Evolutionary conservation across 2,329 filamentous ascomycete genomes (phyloP).

Genomic region (Tolypocladium guangdongense): DNA sequence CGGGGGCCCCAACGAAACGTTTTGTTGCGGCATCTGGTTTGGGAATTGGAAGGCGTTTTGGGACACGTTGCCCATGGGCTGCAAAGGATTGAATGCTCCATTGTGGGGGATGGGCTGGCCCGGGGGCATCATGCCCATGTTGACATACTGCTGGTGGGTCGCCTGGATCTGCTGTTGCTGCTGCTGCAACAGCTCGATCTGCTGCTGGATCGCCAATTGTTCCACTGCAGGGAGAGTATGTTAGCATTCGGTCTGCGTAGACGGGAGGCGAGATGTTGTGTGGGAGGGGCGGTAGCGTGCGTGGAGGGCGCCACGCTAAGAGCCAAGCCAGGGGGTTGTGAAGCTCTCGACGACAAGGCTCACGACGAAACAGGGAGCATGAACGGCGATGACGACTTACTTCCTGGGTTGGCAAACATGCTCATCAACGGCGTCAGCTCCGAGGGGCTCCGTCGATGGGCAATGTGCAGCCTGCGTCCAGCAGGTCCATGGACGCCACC

Average conservation of each 20-base stretch:
- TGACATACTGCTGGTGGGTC: conserved; percentile 94
- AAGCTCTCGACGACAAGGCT: not conserved
- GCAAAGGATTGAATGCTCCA: conserved; percentile 64
- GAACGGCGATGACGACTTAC: conserved; percentile 35
- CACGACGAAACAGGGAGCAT: conserved; percentile 1
- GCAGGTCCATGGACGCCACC: conserved; percentile 59
- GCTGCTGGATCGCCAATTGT: conserved; percentile 93
- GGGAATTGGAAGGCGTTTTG: conserved; percentile 87
- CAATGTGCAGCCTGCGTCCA: conserved; percentile 90
- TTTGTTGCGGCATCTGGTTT: conserved; percentile 62
- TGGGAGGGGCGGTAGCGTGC: not conserved
- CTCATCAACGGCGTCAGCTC: conserved; percentile 97
- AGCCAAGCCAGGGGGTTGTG: not conserved
- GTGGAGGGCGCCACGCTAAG: not conserved
- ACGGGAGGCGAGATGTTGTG: not conserved
- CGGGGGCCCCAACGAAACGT: conserved; percentile 62
- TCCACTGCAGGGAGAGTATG: conserved; percentile 54
- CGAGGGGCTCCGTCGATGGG: conserved; percentile 91
- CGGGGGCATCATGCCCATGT: conserved; percentile 87
- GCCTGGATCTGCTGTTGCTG: conserved; percentile 97
- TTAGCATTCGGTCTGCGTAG: not conserved
- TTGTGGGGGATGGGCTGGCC: conserved; percentile 65
- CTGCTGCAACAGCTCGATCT: conserved; percentile 93
- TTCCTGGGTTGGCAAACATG: conserved; percentile 61
- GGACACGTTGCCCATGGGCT: conserved; percentile 69